A percentile compares a stretch with the other conserved stretches of the same genome.
Conservation (phyloP, 257 asterid species). For the Solanum etuberosum region DNA sequence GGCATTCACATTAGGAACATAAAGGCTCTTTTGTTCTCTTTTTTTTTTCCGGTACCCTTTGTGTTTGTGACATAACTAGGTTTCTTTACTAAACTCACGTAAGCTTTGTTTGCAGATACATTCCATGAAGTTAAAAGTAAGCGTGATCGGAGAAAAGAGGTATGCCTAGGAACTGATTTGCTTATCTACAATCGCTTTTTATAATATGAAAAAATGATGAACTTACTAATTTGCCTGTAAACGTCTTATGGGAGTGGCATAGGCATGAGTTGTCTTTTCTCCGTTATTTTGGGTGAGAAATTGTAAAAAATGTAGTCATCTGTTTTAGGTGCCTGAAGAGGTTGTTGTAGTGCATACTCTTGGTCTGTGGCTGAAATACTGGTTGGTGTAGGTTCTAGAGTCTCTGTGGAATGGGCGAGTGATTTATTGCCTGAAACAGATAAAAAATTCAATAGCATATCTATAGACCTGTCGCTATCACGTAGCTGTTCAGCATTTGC, state of each 20-base stretch:
- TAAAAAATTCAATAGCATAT: not conserved
- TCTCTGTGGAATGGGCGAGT: not conserved
- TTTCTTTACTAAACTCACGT: not conserved
- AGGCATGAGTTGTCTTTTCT: not conserved
- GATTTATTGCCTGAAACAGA: not conserved
- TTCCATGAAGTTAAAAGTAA: conserved; percentile 86
- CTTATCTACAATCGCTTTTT: not conserved
- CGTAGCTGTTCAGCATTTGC: not conserved
- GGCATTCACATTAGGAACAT: not conserved
- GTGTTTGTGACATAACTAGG: not conserved
- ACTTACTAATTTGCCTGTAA: not conserved
- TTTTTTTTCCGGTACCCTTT: not conserved
- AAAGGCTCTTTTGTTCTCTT: not conserved
- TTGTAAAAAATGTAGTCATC: not conserved
- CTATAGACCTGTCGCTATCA: not conserved
- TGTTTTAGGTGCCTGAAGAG: not conserved
- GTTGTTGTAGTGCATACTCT: not conserved
- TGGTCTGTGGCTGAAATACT: not conserved
- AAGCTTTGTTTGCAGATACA: conserved; percentile 45
- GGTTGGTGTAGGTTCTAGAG: not conserved
- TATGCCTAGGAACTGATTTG: conserved; percentile 6
- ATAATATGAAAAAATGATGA: not conserved
- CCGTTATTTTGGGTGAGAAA: not conserved
- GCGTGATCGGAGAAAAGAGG: conserved; percentile 76
- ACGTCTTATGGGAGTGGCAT: not conserved